Conservation (phyloP, 768 basidiomycete species). For the Hericium coralloides region DNA sequence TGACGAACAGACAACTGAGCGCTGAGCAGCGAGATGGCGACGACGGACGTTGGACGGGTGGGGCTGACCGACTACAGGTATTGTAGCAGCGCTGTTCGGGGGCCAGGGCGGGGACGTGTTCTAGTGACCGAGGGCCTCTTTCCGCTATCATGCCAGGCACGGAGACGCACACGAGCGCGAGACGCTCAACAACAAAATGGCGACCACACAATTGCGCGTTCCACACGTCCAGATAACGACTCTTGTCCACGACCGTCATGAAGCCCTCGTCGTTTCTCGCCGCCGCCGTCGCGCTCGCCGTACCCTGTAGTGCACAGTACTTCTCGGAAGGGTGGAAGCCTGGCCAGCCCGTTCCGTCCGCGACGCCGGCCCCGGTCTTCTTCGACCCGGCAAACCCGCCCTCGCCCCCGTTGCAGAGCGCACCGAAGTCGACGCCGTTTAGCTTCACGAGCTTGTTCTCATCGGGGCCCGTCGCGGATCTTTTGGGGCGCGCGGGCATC, state of each 20-base stretch:
- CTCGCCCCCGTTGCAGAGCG: neutral
- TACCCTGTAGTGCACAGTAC: constrained; percentile 51
- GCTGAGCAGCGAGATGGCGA: too few species aligned
- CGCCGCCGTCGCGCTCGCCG: constrained; percentile 16
- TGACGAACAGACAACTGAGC: too few species aligned
- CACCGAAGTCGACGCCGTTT: constrained; percentile 2
- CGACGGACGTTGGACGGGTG: too few species aligned
- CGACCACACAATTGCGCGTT: too few species aligned
- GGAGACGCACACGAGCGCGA: too few species aligned
- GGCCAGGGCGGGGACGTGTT: too few species aligned
- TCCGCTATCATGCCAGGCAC: too few species aligned
- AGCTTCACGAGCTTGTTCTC: constrained; percentile 32
- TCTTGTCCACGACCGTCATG: neutral
- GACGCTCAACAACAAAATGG: too few species aligned
- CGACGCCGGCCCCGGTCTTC: constrained; percentile 12
- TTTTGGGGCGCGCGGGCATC: constrained; percentile 54
- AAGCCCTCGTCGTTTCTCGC: constrained; percentile 1
- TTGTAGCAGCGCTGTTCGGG: too few species aligned
- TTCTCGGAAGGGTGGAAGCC: constrained; percentile 79
- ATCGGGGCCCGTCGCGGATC: constrained; percentile 40
- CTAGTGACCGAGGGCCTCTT: too few species aligned
- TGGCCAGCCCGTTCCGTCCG: constrained; percentile 44
- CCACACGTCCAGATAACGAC: too few species aligned
- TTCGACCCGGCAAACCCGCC: constrained; percentile 2
- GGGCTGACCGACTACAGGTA: too few species aligned